Percentiles rank a stretch among this genome's conserved stretches.
Evolutionary conservation across 345 rosid genomes (phyloP).

Genomic region (Odontarrhena argentea): DNA sequence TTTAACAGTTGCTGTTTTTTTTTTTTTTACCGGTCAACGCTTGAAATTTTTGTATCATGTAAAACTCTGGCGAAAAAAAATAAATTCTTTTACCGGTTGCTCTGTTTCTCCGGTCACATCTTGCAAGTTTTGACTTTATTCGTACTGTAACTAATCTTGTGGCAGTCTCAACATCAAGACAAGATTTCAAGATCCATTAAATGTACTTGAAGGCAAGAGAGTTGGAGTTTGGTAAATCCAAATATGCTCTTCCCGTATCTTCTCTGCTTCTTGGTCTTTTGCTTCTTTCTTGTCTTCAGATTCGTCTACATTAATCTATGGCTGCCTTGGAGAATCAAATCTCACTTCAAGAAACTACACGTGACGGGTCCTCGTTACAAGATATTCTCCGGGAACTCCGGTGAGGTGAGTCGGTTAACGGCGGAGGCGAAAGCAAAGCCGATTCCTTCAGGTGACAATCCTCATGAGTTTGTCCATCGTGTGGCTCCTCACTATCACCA

Average conservation of each 20-base stretch:
- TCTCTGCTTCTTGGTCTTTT: constrained; percentile 27
- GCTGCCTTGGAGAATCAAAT: constrained; percentile 59
- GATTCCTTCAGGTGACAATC: constrained; percentile 36
- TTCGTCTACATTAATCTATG: constrained; percentile 48
- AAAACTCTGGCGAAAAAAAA: constrained; percentile 26
- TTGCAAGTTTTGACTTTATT: neutral
- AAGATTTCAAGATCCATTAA: constrained; percentile 23
- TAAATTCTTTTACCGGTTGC: constrained; percentile 11
- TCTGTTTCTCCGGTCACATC: constrained; percentile 11
- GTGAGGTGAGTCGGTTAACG: constrained; percentile 50
- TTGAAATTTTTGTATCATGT: constrained; percentile 18
- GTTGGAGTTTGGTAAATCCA: neutral
- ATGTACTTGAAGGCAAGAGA: constrained; percentile 3
- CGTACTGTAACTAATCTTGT: neutral
- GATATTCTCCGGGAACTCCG: constrained; percentile 59
- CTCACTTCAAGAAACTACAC: constrained; percentile 55
- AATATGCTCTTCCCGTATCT: constrained; percentile 22
- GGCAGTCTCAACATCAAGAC: neutral
- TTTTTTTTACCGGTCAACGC: constrained; percentile 25
- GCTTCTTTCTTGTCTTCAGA: constrained; percentile 42
- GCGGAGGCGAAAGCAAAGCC: constrained; percentile 54
- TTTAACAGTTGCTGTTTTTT: neutral
- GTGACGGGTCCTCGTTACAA: constrained; percentile 65
- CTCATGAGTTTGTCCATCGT: constrained; percentile 50
- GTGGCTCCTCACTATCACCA: constrained; percentile 56